These are phyloP conservation scores for Endogone sp. DNA, from an alignment of 192 early-diverging fungal species.

Conservation along the genomic window DNA sequence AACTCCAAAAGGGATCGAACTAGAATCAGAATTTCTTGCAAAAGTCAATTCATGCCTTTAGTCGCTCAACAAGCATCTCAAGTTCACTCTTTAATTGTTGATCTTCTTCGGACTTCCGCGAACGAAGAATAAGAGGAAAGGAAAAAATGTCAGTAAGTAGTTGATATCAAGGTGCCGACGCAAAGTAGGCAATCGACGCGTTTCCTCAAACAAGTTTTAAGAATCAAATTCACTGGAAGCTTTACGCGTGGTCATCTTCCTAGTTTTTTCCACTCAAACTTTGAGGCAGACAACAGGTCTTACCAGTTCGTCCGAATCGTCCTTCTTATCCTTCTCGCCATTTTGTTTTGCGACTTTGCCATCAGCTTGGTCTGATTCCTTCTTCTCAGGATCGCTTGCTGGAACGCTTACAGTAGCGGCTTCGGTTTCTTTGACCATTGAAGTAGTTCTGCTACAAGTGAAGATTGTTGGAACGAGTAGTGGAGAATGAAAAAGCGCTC, in stretches of 20 bases:
- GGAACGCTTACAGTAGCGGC: constrained; percentile 2
- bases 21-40: background rate
- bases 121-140: constrained; percentile 25
- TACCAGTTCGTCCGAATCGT: constrained; percentile 44
- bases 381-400: constrained; percentile 12
- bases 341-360: constrained; percentile 13
- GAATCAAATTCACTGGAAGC: background rate
- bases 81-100: constrained; percentile 88
- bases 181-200: background rate
- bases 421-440: constrained; percentile 13
- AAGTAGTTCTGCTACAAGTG: background rate
- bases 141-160: background rate
- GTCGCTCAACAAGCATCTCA: constrained; percentile 90
- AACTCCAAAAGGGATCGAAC: background rate
- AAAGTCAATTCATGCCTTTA: constrained; percentile 61
- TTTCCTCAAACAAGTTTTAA: background rate
- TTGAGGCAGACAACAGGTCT: background rate
- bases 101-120: constrained; percentile 99
- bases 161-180: background rate
- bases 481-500: background rate
- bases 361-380: constrained; percentile 7
- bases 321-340: constrained; percentile 28
- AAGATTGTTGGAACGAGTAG: background rate
- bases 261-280: too few species aligned
- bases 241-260: too few species aligned